Evolutionary conservation across 371 early-diverging fungal genomes (phyloP), one percentile per base, ranked within the genome.

Genomic region (Mortierella sp.): DNA sequence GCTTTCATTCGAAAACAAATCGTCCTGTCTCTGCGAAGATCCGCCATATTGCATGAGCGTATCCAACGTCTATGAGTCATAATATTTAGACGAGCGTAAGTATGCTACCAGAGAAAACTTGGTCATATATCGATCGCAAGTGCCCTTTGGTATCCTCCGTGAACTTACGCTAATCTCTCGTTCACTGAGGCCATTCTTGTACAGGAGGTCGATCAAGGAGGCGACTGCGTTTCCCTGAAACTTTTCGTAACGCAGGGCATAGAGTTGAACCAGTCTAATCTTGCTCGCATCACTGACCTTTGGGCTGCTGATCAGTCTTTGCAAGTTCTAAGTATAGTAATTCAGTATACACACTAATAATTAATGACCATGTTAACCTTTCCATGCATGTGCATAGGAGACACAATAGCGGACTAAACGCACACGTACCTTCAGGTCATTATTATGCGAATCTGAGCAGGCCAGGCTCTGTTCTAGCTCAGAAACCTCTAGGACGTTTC

Each of bases 381-480:
- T 3, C 27, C 27, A 46, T 74, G 74, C 11, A n/a, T 35, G 27
- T 24, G 44, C 4, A 76, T 35, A 24, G 38, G 68, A 27, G 71
- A 24, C 16, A 29, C 75, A 29, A 46, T 2, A 21, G 41, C 24
- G 68, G 7, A 49, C 11, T 41, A 18, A 65, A 38, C 2, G 35
- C 12, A 65, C 18, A 75, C 35, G 43, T 84, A 95, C 94, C 92
- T 94, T 95, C 55, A 98, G 88, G 83, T 98, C 97, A 27, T 82
- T 91, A 68, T 88, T 91, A 76, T 97, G 97, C 72, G 94, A 94
- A 82, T 97, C 98, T 60, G 93, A 90, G 81, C 96, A 96, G 1
- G 99, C 99, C 51, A 99, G 77, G 78, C 94, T 96, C 90, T 99
- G 99, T 83, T 99, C 99, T 76, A 98, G 81, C 87, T 99, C 99